Evolutionary conservation across 2,329 filamentous ascomycete genomes (phyloP).

Genomic region (Phoma sp.): DNA sequence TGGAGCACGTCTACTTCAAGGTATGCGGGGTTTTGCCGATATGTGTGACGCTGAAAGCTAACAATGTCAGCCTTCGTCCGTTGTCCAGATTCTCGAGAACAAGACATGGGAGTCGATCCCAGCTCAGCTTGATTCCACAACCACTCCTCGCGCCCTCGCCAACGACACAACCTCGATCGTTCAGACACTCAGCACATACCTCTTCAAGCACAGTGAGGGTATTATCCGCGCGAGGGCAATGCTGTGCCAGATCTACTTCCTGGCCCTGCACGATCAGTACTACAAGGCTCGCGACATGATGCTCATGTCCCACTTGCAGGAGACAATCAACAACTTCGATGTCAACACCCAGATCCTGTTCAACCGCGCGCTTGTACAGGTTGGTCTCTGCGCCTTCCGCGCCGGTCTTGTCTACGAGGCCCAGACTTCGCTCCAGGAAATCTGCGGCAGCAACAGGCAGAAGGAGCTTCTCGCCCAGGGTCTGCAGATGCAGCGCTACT

Average conservation of each 20-base stretch:
- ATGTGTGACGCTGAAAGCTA: conserved; percentile 20
- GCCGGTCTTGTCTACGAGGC: conserved; percentile 96
- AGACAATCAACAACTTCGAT: conserved; percentile 96
- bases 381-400: conserved; percentile 97
- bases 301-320: conserved; percentile 98
- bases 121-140: conserved; percentile 71
- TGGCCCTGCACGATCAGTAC: conserved; percentile 96
- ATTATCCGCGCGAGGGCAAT: conserved; percentile 96
- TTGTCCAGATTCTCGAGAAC: conserved; percentile 92
- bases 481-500: conserved; percentile 97
- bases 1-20: conserved; percentile 99
- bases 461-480: conserved; percentile 98
- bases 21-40: conserved; percentile 50
- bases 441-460: conserved; percentile 94
- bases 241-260: conserved; percentile 98
- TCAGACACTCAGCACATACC: conserved; percentile 88
- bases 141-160: conserved; percentile 74
- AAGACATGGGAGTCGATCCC: conserved; percentile 88
- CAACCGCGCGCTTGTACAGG: conserved; percentile 97
- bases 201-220: conserved; percentile 92
- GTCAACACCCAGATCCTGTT: conserved; percentile 97
- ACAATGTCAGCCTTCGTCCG: conserved; percentile 74
- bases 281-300: conserved; percentile 98
- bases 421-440: conserved; percentile 96
- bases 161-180: conserved; percentile 77